Evolutionary conservation across 1,139 yeast genomes (phyloP), one percentile per base, ranked within the genome.

Genomic region (Schizosaccharomyces versatilis): DNA sequence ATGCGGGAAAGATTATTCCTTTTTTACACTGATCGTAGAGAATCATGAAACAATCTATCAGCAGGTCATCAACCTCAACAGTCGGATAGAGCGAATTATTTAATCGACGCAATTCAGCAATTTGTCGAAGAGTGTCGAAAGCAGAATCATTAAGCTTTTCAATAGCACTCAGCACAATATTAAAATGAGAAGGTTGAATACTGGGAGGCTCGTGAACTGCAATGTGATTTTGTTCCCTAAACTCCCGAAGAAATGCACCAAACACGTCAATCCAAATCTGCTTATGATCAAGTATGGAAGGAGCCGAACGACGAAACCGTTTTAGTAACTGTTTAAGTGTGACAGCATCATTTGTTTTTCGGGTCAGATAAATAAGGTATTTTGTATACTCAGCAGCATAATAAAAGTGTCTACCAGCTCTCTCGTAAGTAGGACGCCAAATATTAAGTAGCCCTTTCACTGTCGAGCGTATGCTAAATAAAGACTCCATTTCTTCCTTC

Each of bases 371-470:
- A 54, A 82, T 73, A 61, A 74, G 80, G 63, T 81, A 82, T 55
- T 69, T 66, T 14, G 84, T 76, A 63, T 90, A 90, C 57, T 79
- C 78, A 60, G 73, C 75, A 15, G 84, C 81, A 66, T 83, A 86
- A 42, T 77, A 77, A 64, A 85, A 90, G 66, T 90, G 96, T 61
- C 84, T 84, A 0, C 99, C 99, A 0, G 97, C 93, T 15, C 94
- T 69, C 66, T 93, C 98, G 61, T 73, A 68, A 54, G 86, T 95
- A 0, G 96, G 94, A 62, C 85, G 85, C 98, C 98, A 90, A 56
- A 90, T 84, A 63, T 77, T 83, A 0, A 88, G 78, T 49, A 93
- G 73, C 7, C 81, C 76, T 62, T 88, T 84, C 55, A 79, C 77
- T 2, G 78, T 75, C 7, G 85, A 73, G 60, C 80, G 84, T 54